These are phyloP conservation scores for Populus ilicifolia DNA, from an alignment of 345 rosid genomes.

Conservation along the genomic window DNA sequence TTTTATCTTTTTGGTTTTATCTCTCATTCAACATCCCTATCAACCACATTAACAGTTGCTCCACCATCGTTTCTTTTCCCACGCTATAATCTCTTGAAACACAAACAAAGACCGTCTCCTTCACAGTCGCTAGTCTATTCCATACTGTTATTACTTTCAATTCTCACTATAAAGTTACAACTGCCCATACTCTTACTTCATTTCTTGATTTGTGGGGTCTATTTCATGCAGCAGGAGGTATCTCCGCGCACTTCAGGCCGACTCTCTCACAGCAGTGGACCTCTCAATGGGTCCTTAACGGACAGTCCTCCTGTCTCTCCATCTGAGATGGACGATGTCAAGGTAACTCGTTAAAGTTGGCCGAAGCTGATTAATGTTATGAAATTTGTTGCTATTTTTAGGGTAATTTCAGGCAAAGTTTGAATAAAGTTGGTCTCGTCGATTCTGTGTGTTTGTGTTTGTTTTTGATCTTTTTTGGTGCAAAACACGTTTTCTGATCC, in stretches of 20 bases:
- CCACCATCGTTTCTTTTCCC: neutral
- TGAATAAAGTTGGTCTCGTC: slow-evolving; percentile 7
- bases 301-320: slow-evolving; percentile 99
- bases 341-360: slow-evolving; percentile 33
- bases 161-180: neutral
- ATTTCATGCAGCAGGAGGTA: slow-evolving; percentile 66
- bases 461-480: slow-evolving; percentile 9
- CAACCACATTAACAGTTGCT: neutral
- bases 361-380: neutral
- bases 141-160: neutral
- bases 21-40: neutral
- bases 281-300: slow-evolving; percentile 73
- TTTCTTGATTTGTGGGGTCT: neutral
- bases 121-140: neutral
- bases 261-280: slow-evolving; percentile 87
- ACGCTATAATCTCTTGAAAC: neutral
- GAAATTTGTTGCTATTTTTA: neutral
- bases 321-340: slow-evolving; percentile 64
- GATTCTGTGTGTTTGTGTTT: neutral
- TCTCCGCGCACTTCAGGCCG: slow-evolving; percentile 84
- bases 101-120: neutral
- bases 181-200: neutral
- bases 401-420: neutral
- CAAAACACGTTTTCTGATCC: slow-evolving; percentile 35
- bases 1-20: neutral